These are phyloP conservation scores for Cercospora nicotianae DNA, from an alignment of 2,329 filamentous ascomycete species.

Conservation along the genomic window DNA sequence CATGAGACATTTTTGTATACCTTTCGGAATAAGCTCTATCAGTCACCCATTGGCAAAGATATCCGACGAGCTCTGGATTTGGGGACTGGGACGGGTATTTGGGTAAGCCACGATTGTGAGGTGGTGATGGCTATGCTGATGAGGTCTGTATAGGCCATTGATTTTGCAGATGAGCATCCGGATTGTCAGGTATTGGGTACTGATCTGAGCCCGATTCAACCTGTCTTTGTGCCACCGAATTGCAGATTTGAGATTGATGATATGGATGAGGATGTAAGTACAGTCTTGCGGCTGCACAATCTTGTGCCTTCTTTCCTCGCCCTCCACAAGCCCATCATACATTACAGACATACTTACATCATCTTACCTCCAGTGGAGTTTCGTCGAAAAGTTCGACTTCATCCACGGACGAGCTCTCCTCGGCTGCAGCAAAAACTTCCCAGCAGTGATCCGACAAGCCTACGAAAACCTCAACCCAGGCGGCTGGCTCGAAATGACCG, in stretches of 20 bases:
- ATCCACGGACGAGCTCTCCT: conserved; percentile 43
- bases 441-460: conserved; percentile 33
- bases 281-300: not conserved
- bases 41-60: conserved; percentile 42
- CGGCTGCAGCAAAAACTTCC: conserved; percentile 28
- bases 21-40: conserved; percentile 38
- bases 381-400: conserved; percentile 43
- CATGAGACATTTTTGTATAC: conserved; percentile 34
- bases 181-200: conserved; percentile 1
- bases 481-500: conserved; percentile 47
- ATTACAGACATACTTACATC: not conserved
- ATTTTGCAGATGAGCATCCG: conserved; percentile 20
- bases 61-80: conserved; percentile 50
- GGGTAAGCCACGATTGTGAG: conserved; percentile 35
- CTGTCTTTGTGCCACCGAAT: conserved; percentile 29
- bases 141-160: conserved; percentile 36
- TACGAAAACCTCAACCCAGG: conserved; percentile 42
- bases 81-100: conserved; percentile 53
- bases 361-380: conserved; percentile 35
- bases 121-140: conserved; percentile 25
- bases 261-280: conserved; percentile 28
- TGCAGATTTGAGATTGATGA: conserved; percentile 36
- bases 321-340: not conserved
- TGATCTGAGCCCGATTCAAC: conserved; percentile 15
- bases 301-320: not conserved